Base-by-base conservation (phyloP, 306 rosid species). In the Inga laurina region DNA sequence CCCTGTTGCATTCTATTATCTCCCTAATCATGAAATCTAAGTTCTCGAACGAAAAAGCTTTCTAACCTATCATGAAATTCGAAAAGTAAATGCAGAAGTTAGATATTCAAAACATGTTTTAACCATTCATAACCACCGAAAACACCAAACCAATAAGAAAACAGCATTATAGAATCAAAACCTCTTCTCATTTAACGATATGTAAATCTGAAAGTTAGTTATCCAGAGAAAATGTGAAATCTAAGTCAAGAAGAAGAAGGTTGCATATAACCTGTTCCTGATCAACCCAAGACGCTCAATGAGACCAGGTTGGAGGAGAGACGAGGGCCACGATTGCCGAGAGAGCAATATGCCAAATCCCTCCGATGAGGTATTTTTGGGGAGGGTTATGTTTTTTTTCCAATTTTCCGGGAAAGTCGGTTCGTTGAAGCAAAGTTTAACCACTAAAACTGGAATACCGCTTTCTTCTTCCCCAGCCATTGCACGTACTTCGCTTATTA, bases 351-450 rank as follows among this genome's bases (percentile, higher is more conserved):
- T n/a, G 24, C 64, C 27, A 30, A 44, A 39, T 83, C 57, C 75
- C 67, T 61, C 75, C 32, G 59, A 77, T 61, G 68, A 75, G 10
- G n/a, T 76, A 44, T 65, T 19, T 45, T 64, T 5, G 46, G 73
- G 39, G 19, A 64, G 32, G 74, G 32, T 9, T 24, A 32, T 78
- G 32, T 77, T 44, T 32, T 12, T 39, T 41, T 65, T 13, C 18
- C 34, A 46, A 13, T 18, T 61, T 65, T 16, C 81, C 74, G 74
- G 81, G 81, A 78, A 78, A 64, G 45, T 65, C 74, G 81, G 14
- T 45, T 78, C 14, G 34, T 41, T 59, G 80, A 59, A 59, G 80
- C 48, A 59, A 54, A 76, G 52, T 24, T 30, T 16, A 2, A 62
- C 73, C 74, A 15, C 54, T 52, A 51, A 74, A 74, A 79, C 68